Evolutionary conservation across 1,139 yeast genomes (phyloP), one percentile per base, ranked within the genome.

Genomic region (Suhomyces atakaporum): DNA sequence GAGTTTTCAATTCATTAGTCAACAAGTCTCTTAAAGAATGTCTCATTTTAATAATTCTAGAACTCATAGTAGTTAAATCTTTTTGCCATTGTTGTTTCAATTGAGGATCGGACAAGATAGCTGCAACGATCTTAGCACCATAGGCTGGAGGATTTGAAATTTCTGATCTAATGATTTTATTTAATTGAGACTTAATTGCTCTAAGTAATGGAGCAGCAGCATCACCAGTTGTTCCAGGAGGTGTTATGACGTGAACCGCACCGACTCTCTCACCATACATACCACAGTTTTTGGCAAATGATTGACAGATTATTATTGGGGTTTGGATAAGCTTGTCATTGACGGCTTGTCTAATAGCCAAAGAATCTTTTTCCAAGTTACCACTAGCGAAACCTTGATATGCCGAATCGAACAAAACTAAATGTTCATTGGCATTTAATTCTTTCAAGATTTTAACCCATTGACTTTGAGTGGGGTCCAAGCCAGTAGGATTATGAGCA

Each of bases 191-290:
- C 44, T 71, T 56, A 35, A 83, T 66, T 12, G 89, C 86, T 21
- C 57, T 60, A 27, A 35, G 32, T 16, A 39, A 31, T 2, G 42
- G 42, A 8, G 39, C 36, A 8, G 35, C 42, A 7, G 34, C 39
- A 3, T 39, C 39, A 9, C 42, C 39, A 42, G 69, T 69, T 31
- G 73, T 60, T 13, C 56, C 56, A 36, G 68, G 66, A 34, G 78
- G 75, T 18, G 81, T 58, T 41, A 87, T 73, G 21, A 87, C 59
- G 58, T 88, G 96, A 60, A 92, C 77, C 13, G 95, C 95, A 46
- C 98, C 98, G 31, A 84, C 90, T 69, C 98, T 84, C 70, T 92
- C 97, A 60, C 98, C 98, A 60, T 92, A 92, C 81, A 92, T 84
- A 49, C 98, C 98, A 62, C 86, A 84, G 67, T 92, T 92, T 66